These are phyloP conservation scores for Lachancea sp. DNA, from an alignment of 805 yeast genomes.

Conservation along the genomic window DNA sequence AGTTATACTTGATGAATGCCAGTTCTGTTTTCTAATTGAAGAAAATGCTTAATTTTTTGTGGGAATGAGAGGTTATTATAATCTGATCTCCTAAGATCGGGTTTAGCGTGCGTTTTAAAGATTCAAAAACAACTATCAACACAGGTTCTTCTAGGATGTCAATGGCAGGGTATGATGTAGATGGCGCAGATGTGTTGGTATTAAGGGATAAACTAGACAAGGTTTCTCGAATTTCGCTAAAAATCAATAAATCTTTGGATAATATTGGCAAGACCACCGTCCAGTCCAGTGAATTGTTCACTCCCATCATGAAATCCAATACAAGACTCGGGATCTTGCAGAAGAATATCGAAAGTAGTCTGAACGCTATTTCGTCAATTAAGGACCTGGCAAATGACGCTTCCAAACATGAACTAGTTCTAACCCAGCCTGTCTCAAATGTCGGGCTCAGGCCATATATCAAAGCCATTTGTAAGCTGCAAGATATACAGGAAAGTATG, in stretches of 20 bases:
- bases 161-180: conserved; percentile 43
- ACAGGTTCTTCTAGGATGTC: not conserved
- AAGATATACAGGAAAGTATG: conserved; percentile 41
- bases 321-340: conserved; percentile 50
- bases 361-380: conserved; percentile 41
- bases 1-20: not conserved
- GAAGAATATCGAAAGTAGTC: conserved; percentile 49
- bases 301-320: conserved; percentile 64
- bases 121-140: not conserved
- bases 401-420: conserved; percentile 35
- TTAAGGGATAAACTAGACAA: conserved; percentile 64
- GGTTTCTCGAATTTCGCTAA: conserved; percentile 48
- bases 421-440: conserved; percentile 31
- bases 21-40: not conserved
- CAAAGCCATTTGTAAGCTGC: conserved; percentile 40
- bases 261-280: conserved; percentile 36
- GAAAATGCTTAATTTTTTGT: no score
- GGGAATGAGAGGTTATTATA: no score
- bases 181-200: conserved; percentile 79
- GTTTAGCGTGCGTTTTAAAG: not conserved
- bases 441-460: conserved; percentile 34
- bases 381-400: conserved; percentile 46
- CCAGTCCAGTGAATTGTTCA: conserved; percentile 42
- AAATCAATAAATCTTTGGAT: conserved; percentile 50
- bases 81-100: not conserved